Conservation (phyloP, 2,329 filamentous ascomycete genomes). For the Penicillium griseofulvum region DNA sequence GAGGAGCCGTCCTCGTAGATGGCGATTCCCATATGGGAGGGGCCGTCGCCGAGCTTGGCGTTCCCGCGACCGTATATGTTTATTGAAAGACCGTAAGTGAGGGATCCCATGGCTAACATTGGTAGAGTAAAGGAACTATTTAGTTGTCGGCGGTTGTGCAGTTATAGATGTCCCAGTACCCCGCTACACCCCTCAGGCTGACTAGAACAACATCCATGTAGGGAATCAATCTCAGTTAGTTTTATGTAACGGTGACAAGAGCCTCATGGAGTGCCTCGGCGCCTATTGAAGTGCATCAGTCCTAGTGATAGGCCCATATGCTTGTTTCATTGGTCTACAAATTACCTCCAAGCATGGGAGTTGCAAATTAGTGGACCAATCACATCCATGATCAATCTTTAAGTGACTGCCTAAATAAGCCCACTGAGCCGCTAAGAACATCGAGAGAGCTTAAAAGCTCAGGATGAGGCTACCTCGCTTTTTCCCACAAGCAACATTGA, state of each 20-base stretch:
- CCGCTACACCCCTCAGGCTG: not conserved
- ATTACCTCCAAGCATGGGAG: not conserved
- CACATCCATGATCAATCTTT: too few relatives aligned
- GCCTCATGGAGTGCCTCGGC: not conserved
- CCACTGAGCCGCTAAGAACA: not conserved
- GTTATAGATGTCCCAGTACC: not conserved
- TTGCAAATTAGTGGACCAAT: too few relatives aligned
- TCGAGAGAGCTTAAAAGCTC: too few relatives aligned
- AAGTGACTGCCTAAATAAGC: not conserved
- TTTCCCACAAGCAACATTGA: not conserved
- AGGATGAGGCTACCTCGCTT: too few relatives aligned
- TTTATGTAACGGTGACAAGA: not conserved
- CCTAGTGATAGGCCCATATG: too few relatives aligned
- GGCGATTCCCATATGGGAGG: not conserved
- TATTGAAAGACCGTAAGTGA: not conserved
- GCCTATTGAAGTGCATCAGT: not conserved
- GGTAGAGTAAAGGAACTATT: not conserved
- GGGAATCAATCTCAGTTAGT: too few relatives aligned
- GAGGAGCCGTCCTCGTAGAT: not conserved
- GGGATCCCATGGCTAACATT: not conserved
- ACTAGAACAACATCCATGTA: too few relatives aligned
- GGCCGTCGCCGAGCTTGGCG: not conserved
- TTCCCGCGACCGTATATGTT: not conserved
- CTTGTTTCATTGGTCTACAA: too few relatives aligned
- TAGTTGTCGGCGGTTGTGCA: not conserved